A percentile compares a stretch with the other conserved stretches of the same genome.
Evolutionary conservation across 2,329 filamentous ascomycete genomes (phyloP).

Genomic region (Simplicillium aogashimaense): DNA sequence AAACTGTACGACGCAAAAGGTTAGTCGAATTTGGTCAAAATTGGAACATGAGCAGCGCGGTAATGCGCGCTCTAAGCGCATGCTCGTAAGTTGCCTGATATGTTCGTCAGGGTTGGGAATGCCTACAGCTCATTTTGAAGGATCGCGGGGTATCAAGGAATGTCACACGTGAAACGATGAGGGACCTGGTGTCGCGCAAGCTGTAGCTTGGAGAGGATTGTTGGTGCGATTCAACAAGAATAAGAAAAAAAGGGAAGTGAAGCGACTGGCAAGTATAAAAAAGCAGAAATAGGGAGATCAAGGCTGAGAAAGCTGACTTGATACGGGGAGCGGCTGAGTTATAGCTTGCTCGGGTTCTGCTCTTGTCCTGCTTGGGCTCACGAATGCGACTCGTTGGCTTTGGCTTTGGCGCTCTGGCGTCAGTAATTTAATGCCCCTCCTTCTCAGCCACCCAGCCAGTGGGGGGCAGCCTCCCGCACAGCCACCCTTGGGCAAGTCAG

Average conservation of each 20-base stretch:
- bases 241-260: slow-evolving; percentile 2
- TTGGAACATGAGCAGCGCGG: too few species aligned
- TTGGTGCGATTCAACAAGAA: not conserved
- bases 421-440: too few species aligned
- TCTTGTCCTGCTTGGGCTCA: too few species aligned
- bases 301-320: slow-evolving; percentile 1
- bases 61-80: too few species aligned
- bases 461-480: too few species aligned
- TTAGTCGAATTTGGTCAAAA: too few species aligned
- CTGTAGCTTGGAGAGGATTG: not conserved
- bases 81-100: too few species aligned
- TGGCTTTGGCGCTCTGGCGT: too few species aligned
- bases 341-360: not conserved
- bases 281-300: not conserved
- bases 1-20: slow-evolving; percentile 41
- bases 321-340: not conserved
- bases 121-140: slow-evolving; percentile 29
- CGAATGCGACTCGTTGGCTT: too few species aligned
- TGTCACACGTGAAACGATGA: not conserved
- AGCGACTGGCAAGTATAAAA: slow-evolving; percentile 2
- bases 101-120: not conserved
- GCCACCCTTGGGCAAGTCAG: too few species aligned
- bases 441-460: too few species aligned
- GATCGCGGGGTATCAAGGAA: slow-evolving; percentile 8
- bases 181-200: not conserved